phyloP scores from a whole-genome alignment of 116 monocot genomes.

The Iris pallida region DNA sequence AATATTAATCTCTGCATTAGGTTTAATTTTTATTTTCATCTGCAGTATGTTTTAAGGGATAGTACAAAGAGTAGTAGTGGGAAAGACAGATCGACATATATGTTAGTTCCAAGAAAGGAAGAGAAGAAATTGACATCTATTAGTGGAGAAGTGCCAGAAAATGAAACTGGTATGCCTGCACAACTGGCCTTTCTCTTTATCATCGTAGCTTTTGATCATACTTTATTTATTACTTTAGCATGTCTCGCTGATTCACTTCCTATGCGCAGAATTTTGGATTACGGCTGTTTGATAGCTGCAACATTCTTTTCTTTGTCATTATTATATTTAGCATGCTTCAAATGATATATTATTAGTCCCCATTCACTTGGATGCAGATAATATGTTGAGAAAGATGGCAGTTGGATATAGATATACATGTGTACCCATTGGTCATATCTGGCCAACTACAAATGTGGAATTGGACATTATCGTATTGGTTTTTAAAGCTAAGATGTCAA shows the following conservation, averaged over 20 bases:
- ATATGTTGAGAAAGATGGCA: too few species aligned
- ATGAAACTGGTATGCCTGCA: slow-evolving; percentile 11
- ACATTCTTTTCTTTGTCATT: too few species aligned
- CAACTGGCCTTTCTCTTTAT: not conserved
- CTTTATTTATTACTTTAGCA: not conserved
- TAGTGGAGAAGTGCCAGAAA: slow-evolving; percentile 9
- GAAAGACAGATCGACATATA: slow-evolving; percentile 38
- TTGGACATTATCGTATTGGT: too few species aligned
- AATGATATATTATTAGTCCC: too few species aligned
- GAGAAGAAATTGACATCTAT: slow-evolving; percentile 13
- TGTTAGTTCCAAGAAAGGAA: slow-evolving; percentile 40
- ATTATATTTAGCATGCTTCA: too few species aligned
- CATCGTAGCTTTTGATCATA: not conserved
- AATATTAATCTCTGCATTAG: not conserved
- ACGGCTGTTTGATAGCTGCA: too few species aligned
- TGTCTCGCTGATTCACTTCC: not conserved
- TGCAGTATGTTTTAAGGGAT: slow-evolving; percentile 55
- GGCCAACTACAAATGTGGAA: too few species aligned
- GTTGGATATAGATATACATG: too few species aligned
- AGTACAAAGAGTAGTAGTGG: slow-evolving; percentile 18
- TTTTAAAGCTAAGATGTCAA: too few species aligned
- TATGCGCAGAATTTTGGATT: too few species aligned
- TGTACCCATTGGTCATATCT: too few species aligned
- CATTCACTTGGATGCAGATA: too few species aligned
- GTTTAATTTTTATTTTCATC: slow-evolving; percentile 1